Evolutionary conservation across 2,329 filamentous ascomycete species (phyloP).

Genomic region (Sclerotinia minor): DNA sequence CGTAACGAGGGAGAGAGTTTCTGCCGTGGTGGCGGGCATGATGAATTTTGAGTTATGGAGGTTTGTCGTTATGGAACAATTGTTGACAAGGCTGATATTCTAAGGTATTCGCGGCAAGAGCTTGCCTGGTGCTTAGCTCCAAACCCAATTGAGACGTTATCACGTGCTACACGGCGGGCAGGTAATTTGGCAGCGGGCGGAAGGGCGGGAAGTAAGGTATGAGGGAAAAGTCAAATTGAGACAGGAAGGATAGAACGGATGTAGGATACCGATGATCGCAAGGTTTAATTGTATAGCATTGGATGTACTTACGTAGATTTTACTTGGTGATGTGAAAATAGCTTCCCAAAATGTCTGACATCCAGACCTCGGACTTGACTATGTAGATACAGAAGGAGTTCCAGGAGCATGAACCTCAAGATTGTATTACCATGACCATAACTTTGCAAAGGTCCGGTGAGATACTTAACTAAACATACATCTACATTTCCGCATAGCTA

Average conservation of each 20-base stretch:
- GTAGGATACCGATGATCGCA: not conserved
- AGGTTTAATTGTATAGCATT: not conserved
- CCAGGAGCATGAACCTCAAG: slow-evolving; percentile 4
- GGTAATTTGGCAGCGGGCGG: not conserved
- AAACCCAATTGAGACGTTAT: slow-evolving; percentile 18
- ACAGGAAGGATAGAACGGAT: slow-evolving; percentile 12
- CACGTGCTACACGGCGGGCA: slow-evolving; percentile 12
- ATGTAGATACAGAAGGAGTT: slow-evolving; percentile 5
- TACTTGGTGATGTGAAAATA: not conserved
- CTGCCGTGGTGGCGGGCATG: slow-evolving; percentile 96
- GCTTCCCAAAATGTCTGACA: not conserved
- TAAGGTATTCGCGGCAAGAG: slow-evolving; percentile 26
- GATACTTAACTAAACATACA: not conserved
- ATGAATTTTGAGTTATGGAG: slow-evolving; percentile 41
- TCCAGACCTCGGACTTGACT: slow-evolving; percentile 5
- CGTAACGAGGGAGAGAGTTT: slow-evolving; percentile 91
- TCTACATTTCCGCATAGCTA: not conserved
- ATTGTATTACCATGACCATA: not conserved
- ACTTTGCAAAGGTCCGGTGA: slow-evolving; percentile 1
- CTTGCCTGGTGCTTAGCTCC: slow-evolving; percentile 24
- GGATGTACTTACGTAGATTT: not conserved
- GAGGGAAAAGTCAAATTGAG: not conserved
- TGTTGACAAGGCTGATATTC: slow-evolving; percentile 27
- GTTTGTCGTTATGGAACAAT: slow-evolving; percentile 25
- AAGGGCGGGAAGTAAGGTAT: slow-evolving; percentile 3